Evolutionary conservation across 345 rosid species (phyloP).

Genomic region (Boechera retrofracta): DNA sequence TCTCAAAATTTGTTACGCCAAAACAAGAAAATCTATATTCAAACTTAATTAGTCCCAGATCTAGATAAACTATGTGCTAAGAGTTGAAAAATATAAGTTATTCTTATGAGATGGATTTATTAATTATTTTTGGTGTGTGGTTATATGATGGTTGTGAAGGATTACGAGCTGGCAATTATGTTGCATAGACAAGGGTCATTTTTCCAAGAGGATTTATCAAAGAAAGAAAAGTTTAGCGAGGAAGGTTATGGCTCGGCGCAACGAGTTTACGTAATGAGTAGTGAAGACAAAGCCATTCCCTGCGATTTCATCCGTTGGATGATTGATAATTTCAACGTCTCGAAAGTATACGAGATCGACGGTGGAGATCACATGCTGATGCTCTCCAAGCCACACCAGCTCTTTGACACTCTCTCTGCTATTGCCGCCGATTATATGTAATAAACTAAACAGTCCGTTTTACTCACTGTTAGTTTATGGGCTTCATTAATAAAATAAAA

Average conservation of each 20-base stretch:
- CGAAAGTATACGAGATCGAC: constrained; percentile 43
- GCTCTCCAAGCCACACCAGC: constrained; percentile 43
- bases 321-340: constrained; percentile 45
- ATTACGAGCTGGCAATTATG: constrained; percentile 42
- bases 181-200: constrained; percentile 47
- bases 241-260: constrained; percentile 42
- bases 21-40: not conserved
- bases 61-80: not conserved
- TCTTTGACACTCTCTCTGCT: constrained; percentile 35
- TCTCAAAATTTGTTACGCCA: not conserved
- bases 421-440: constrained; percentile 15
- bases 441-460: not conserved
- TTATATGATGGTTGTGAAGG: constrained; percentile 19
- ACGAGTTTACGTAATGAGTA: constrained; percentile 45
- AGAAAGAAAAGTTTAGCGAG: constrained; percentile 32
- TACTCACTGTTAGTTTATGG: not conserved
- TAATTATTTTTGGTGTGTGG: not conserved
- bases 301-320: constrained; percentile 47
- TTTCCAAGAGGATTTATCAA: constrained; percentile 42
- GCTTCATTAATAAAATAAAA: not conserved
- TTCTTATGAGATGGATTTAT: not conserved
- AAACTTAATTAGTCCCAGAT: not conserved
- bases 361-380: constrained; percentile 50
- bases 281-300: constrained; percentile 45
- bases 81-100: not conserved